Evolutionary conservation across 495 filamentous ascomycete species (phyloP).

Genomic region (Tuber microsphaerosporum): DNA sequence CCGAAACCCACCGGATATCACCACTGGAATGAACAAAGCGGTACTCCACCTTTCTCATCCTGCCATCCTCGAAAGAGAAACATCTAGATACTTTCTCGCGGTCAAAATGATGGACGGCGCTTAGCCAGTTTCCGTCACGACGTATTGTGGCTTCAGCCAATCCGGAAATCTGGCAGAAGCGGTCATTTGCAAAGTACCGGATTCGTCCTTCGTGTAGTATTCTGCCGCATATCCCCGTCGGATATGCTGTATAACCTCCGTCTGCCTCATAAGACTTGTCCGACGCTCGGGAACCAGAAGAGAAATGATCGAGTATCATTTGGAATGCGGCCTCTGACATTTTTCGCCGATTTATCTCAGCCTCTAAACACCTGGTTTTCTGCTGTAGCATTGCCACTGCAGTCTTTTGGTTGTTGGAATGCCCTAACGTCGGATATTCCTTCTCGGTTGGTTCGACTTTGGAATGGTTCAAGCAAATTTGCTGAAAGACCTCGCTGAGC

Average conservation of each 20-base stretch:
- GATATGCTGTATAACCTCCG: slow-evolving; percentile 20
- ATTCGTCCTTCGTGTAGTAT: slow-evolving; percentile 35
- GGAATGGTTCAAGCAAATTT: slow-evolving; percentile 39
- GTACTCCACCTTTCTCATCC: slow-evolving; percentile 35
- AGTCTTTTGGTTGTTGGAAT: slow-evolving; percentile 33
- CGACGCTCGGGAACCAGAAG: slow-evolving; percentile 18
- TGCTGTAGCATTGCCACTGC: slow-evolving; percentile 41
- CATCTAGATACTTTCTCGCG: slow-evolving; percentile 34
- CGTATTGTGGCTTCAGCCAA: slow-evolving; percentile 23
- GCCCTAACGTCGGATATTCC: slow-evolving; percentile 27
- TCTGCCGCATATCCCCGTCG: slow-evolving; percentile 35
- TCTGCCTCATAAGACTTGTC: slow-evolving; percentile 20
- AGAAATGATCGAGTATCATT: slow-evolving; percentile 36
- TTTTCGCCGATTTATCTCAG: slow-evolving; percentile 31
- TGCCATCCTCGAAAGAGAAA: slow-evolving; percentile 39
- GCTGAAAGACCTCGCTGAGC: slow-evolving; percentile 40
- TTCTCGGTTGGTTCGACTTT: slow-evolving; percentile 38
- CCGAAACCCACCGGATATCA: slow-evolving; percentile 37
- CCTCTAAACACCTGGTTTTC: slow-evolving; percentile 38
- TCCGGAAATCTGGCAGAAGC: slow-evolving; percentile 37
- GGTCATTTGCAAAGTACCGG: slow-evolving; percentile 38
- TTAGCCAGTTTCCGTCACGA: slow-evolving; percentile 36
- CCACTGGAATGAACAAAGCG: slow-evolving; percentile 36
- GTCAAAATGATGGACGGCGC: slow-evolving; percentile 36
- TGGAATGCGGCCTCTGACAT: slow-evolving; percentile 34